Evolutionary conservation across 202 grass and related monocot genomes (phyloP).

Genomic region (Hordeum pubiflorum): DNA sequence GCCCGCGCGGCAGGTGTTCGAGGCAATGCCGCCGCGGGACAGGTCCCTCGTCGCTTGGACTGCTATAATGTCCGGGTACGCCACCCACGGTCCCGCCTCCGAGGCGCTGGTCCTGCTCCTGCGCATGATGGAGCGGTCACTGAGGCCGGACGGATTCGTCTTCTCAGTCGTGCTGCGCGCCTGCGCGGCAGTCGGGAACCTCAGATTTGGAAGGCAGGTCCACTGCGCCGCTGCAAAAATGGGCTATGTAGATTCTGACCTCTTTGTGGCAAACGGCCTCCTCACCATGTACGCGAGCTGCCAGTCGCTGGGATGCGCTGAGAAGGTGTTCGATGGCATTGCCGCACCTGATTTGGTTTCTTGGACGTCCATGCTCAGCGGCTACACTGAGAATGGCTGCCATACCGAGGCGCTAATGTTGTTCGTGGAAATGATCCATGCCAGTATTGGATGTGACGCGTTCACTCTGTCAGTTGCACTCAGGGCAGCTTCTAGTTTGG

Average conservation of each 20-base stretch:
- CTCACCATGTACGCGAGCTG: constrained; percentile 64
- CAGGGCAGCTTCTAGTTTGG: constrained; percentile 42
- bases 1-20: constrained; percentile 41
- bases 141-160: constrained; percentile 59
- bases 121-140: constrained; percentile 22
- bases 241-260: constrained; percentile 29
- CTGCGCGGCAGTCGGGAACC: constrained; percentile 39
- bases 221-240: constrained; percentile 36
- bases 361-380: constrained; percentile 60
- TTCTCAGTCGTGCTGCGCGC: constrained; percentile 53
- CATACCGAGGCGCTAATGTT: constrained; percentile 35
- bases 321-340: constrained; percentile 45
- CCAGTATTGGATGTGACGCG: constrained; percentile 30
- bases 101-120: constrained; percentile 43
- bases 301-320: constrained; percentile 31
- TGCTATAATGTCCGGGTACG: constrained; percentile 57
- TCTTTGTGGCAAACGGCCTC: constrained; percentile 63
- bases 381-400: constrained; percentile 47
- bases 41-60: constrained; percentile 47
- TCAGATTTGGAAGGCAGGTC: constrained; percentile 41
- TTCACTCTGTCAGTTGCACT: constrained; percentile 45
- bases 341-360: constrained; percentile 44
- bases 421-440: constrained; percentile 36
- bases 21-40: constrained; percentile 24
- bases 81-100: constrained; percentile 34